These are phyloP conservation scores for Thymus mandschuricus DNA, from an alignment of 257 asterid species.

Conservation along the genomic window DNA sequence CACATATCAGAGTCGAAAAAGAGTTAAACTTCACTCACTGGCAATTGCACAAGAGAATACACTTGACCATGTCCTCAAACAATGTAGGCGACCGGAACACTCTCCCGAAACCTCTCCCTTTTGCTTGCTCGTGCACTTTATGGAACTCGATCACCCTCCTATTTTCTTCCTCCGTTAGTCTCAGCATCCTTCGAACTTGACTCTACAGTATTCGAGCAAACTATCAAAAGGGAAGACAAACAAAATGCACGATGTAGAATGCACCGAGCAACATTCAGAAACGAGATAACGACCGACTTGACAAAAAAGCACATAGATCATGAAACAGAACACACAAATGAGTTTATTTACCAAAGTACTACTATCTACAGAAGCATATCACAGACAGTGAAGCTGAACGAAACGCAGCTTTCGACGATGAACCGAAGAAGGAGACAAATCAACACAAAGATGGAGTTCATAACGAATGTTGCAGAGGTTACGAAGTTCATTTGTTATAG, in stretches of 20 bases:
- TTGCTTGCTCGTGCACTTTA: conserved; percentile 56
- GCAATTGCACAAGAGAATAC: conserved; percentile 92
- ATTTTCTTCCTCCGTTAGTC: conserved; percentile 69
- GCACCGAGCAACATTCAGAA: background rate
- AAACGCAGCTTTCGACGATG: conserved; percentile 15
- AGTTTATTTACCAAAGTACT: too few species aligned
- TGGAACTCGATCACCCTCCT: conserved; percentile 61
- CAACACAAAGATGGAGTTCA: background rate
- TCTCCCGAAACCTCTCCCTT: conserved; percentile 69
- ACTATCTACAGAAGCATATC: too few species aligned
- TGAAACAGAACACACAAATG: background rate
- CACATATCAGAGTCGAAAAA: background rate
- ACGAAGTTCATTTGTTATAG: background rate
- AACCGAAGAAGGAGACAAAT: background rate
- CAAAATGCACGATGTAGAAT: too few species aligned
- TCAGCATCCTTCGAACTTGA: conserved; percentile 83
- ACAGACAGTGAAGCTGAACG: background rate
- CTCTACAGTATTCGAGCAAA: conserved; percentile 39
- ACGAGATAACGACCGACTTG: background rate
- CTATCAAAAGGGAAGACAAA: conserved; percentile 6
- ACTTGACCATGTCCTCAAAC: conserved; percentile 92
- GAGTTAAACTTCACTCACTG: conserved; percentile 62
- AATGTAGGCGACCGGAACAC: conserved; percentile 82
- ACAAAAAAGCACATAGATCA: background rate
- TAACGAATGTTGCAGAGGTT: background rate